Evolutionary conservation across 2,329 filamentous ascomycete genomes (phyloP).

Genomic region (Hypoxylon sp.): DNA sequence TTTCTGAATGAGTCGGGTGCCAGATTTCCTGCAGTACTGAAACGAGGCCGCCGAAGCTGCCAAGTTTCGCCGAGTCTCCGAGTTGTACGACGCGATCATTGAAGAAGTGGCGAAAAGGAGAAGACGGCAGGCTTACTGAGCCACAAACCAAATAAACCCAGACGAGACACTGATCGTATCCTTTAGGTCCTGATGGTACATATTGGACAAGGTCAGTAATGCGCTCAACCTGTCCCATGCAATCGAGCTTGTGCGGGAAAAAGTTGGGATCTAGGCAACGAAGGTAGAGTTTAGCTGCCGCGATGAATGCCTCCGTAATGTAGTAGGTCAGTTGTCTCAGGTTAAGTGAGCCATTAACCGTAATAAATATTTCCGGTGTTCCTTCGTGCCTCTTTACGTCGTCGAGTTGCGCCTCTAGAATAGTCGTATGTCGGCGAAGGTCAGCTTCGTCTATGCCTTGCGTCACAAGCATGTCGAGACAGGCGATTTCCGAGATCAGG

Average conservation of each 20-base stretch:
- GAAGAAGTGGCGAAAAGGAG: background rate
- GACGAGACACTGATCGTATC: conserved; percentile 1
- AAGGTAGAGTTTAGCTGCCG: conserved; percentile 1
- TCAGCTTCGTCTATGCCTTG: background rate
- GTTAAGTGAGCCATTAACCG: background rate
- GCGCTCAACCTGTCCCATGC: background rate
- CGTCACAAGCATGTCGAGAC: background rate
- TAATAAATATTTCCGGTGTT: background rate
- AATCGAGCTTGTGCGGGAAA: background rate
- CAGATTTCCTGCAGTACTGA: background rate
- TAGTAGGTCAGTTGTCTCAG: background rate
- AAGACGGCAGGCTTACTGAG: background rate
- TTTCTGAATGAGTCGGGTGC: background rate
- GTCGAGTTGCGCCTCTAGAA: background rate
- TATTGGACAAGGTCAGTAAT: background rate
- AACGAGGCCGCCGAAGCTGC: background rate
- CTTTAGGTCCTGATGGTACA: background rate
- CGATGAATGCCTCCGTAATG: background rate
- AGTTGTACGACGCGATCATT: background rate
- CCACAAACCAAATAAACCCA: conserved; percentile 5
- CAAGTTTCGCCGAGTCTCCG: background rate
- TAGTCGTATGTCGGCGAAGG: background rate
- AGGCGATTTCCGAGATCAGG: conserved; percentile 9
- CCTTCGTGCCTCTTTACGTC: background rate
- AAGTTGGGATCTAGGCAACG: background rate